Evolutionary conservation across 2,329 filamentous ascomycete genomes (phyloP).

Genomic region (Fusarium sp.): DNA sequence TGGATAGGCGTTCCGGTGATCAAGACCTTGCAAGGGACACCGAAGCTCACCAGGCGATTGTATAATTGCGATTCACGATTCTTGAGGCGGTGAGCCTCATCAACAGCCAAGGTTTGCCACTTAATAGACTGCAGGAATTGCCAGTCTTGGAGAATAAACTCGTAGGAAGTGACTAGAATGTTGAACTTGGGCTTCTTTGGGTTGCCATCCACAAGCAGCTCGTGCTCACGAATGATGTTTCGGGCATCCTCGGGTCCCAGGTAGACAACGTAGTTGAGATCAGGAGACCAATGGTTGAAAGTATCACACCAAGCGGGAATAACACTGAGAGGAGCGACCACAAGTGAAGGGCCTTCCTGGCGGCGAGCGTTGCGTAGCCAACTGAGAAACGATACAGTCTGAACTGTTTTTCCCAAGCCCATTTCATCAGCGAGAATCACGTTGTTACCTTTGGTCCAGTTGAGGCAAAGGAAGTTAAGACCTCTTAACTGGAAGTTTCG

Average conservation of each 20-base stretch:
- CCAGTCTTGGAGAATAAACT: constrained; percentile 91
- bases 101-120: constrained; percentile 97
- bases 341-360: constrained; percentile 95
- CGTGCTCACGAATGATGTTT: constrained; percentile 89
- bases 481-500: constrained; percentile 95
- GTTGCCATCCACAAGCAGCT: constrained; percentile 89
- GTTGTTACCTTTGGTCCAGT: constrained; percentile 95
- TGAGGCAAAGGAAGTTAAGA: constrained; percentile 94
- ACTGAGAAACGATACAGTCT: constrained; percentile 96
- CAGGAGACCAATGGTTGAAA: constrained; percentile 95
- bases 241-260: constrained; percentile 90
- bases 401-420: constrained; percentile 98
- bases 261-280: constrained; percentile 97
- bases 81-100: constrained; percentile 97
- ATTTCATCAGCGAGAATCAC: constrained; percentile 99
- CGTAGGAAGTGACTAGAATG: constrained; percentile 96
- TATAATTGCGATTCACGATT: constrained; percentile 97
- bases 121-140: constrained; percentile 90
- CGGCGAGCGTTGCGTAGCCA: constrained; percentile 92
- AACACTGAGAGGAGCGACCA: constrained; percentile 96
- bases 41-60: constrained; percentile 86
- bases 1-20: constrained; percentile 98
- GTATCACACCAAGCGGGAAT: constrained; percentile 99
- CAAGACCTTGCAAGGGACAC: constrained; percentile 87
- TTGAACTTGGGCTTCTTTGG: constrained; percentile 95